These are phyloP conservation scores for Kodamaea laetipori DNA, from an alignment of 805 yeast genomes.

Conservation along the genomic window DNA sequence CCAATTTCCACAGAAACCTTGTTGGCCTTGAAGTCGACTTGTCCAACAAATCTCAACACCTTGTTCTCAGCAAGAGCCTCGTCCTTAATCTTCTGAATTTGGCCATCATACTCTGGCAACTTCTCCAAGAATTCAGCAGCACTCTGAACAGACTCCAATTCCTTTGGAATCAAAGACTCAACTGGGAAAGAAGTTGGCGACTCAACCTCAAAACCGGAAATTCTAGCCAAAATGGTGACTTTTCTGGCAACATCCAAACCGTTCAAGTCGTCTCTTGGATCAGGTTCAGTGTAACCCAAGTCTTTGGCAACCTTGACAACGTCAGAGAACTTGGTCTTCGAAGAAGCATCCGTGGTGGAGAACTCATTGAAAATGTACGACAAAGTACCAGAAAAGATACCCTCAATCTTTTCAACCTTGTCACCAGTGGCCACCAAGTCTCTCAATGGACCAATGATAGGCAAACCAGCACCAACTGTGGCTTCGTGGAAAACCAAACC, in stretches of 20 bases:
- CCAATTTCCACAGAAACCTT: conserved; percentile 83
- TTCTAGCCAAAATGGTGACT: conserved; percentile 92
- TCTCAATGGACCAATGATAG: conserved; percentile 83
- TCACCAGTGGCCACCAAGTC: conserved; percentile 94
- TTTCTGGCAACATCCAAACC: conserved; percentile 99
- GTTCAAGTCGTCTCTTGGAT: conserved; percentile 97
- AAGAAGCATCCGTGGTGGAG: conserved; percentile 63
- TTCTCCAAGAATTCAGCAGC: conserved; percentile 78
- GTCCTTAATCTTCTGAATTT: conserved; percentile 72
- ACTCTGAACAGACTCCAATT: conserved; percentile 69
- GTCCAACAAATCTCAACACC: conserved; percentile 92
- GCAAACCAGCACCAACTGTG: conserved; percentile 98
- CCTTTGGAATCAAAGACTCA: conserved; percentile 87
- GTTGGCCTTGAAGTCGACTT: conserved; percentile 72
- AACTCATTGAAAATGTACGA: conserved; percentile 94
- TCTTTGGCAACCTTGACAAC: conserved; percentile 86
- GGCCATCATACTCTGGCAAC: conserved; percentile 81
- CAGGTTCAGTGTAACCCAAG: conserved; percentile 97
- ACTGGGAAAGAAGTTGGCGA: conserved; percentile 93
- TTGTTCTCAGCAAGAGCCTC: conserved; percentile 82
- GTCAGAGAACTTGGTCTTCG: conserved; percentile 77
- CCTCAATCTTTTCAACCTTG: conserved; percentile 86
- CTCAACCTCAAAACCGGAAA: conserved; percentile 81
- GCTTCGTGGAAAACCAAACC: conserved; percentile 96
- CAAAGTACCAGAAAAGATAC: conserved; percentile 93